phyloP scores from a whole-genome alignment of 1,284 basidiomycete genomes.

The Volvariella volvacea region DNA sequence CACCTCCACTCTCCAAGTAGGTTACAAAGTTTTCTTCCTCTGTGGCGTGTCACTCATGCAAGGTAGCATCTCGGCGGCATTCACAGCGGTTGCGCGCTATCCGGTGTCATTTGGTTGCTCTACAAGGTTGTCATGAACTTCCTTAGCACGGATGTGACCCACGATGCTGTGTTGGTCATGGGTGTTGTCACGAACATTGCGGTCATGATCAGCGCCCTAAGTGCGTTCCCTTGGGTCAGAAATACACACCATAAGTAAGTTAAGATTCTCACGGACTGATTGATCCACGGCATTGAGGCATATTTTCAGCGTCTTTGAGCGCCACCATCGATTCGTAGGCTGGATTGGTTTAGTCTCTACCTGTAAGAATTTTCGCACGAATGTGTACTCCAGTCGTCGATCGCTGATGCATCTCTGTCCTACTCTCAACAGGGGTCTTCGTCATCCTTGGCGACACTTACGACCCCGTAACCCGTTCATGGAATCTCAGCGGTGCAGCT shows the following conservation, averaged over 20 bases:
- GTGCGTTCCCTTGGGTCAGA: slow-evolving; percentile 67
- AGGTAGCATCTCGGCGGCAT: slow-evolving; percentile 68
- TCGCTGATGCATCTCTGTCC: no score
- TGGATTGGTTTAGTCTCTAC: slow-evolving; percentile 60
- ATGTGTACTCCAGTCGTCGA: no score
- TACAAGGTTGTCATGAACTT: slow-evolving; percentile 54
- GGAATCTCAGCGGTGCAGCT: slow-evolving; percentile 47
- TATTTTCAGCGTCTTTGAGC: slow-evolving; percentile 54
- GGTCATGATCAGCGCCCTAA: slow-evolving; percentile 46
- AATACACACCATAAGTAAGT: slow-evolving; percentile 72
- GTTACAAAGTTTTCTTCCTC: no score
- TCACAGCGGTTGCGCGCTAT: slow-evolving; percentile 66
- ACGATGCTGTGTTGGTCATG: slow-evolving; percentile 48
- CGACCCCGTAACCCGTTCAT: slow-evolving; percentile 41
- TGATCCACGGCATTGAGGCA: slow-evolving; percentile 8
- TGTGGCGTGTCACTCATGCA: no score
- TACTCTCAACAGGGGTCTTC: slow-evolving; percentile 53
- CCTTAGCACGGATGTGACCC: slow-evolving; percentile 36
- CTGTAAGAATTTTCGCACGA: slow-evolving; percentile 30
- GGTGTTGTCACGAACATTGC: slow-evolving; percentile 53
- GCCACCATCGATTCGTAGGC: slow-evolving; percentile 70
- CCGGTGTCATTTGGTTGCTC: slow-evolving; percentile 60
- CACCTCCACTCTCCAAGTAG: slow-evolving; percentile 62
- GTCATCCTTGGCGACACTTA: slow-evolving; percentile 61
- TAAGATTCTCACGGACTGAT: slow-evolving; percentile 8